Evolutionary conservation across 768 basidiomycete species (phyloP).

Genomic region (Panellus pusillus): DNA sequence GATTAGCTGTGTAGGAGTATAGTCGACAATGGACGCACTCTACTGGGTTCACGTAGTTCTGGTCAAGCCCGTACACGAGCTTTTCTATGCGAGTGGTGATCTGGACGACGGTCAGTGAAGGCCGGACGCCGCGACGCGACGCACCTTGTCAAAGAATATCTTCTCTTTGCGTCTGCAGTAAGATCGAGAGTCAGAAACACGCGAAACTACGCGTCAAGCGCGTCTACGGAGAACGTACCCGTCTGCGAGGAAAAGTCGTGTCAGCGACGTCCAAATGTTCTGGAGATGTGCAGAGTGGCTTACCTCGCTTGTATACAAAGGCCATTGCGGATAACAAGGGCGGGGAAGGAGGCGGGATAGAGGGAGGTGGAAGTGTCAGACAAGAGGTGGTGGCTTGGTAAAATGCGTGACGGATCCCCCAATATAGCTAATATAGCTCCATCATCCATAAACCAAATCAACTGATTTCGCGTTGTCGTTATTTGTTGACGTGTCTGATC

Average conservation of each 20-base stretch:
- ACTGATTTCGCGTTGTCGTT: too few relatives aligned
- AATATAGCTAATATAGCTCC: too few relatives aligned
- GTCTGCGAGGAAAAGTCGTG: slow-evolving; percentile 30
- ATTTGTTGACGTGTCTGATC: too few relatives aligned
- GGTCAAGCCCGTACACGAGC: slow-evolving; percentile 94
- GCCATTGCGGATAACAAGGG: slow-evolving; percentile 1
- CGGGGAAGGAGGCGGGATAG: not conserved
- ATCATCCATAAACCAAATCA: too few relatives aligned
- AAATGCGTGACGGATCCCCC: too few relatives aligned
- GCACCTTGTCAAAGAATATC: slow-evolving; percentile 91
- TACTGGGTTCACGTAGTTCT: slow-evolving; percentile 88
- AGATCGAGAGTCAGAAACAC: slow-evolving; percentile 20
- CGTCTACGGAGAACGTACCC: slow-evolving; percentile 36
- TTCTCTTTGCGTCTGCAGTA: slow-evolving; percentile 77
- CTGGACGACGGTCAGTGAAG: slow-evolving; percentile 34
- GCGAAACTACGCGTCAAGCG: slow-evolving; percentile 35
- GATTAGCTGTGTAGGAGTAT: not conserved
- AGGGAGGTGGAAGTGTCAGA: not conserved
- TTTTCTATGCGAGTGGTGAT: slow-evolving; percentile 86
- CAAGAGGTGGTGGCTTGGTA: not conserved
- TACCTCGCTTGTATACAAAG: slow-evolving; percentile 10
- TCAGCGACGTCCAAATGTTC: not conserved
- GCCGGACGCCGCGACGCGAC: slow-evolving; percentile 23
- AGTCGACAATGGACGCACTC: slow-evolving; percentile 52
- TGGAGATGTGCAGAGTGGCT: not conserved